Percentiles rank a stretch among this genome's conserved stretches.
Evolutionary conservation across 306 rosid species (phyloP).

Genomic region (Lathyrus oleraceus): DNA sequence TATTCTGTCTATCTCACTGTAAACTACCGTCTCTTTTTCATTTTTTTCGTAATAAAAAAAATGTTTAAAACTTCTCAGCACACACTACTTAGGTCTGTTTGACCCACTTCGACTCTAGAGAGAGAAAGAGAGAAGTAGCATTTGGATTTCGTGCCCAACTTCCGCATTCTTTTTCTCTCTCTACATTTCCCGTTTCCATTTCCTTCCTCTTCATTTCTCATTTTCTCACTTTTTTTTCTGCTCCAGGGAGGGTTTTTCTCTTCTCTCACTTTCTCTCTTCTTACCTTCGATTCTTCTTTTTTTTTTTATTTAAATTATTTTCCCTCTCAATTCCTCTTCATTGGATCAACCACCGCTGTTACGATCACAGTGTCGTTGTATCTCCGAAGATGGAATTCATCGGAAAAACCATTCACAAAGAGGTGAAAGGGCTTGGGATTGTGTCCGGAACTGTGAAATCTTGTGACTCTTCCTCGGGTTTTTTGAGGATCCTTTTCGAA

Average conservation of each 20-base stretch:
- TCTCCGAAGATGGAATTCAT: conserved; percentile 61
- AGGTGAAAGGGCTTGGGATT: conserved; percentile 50
- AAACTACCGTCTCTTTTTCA: neutral
- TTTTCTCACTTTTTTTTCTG: conserved; percentile 1
- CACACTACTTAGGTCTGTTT: conserved; percentile 20
- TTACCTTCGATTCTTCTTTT: neutral
- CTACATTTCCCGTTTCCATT: neutral
- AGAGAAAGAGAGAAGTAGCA: conserved; percentile 18
- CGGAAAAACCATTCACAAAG: conserved; percentile 66
- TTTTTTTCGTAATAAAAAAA: neutral
- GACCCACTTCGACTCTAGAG: conserved; percentile 37
- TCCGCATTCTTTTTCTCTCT: conserved; percentile 35
- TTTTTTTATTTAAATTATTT: neutral
- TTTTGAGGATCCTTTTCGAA: conserved; percentile 59
- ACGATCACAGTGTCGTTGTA: conserved; percentile 23
- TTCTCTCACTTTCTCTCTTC: neutral
- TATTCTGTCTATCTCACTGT: no score
- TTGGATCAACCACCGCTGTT: conserved; percentile 43
- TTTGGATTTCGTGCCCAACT: conserved; percentile 36
- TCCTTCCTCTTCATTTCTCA: conserved; percentile 36
- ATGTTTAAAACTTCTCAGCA: neutral
- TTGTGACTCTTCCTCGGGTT: conserved; percentile 59
- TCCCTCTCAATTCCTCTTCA: neutral
- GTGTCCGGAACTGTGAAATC: conserved; percentile 77
- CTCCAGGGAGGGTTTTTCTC: conserved; percentile 34